phyloP scores from a whole-genome alignment of 306 rosid genomes.

The Styphnolobium japonicum region DNA sequence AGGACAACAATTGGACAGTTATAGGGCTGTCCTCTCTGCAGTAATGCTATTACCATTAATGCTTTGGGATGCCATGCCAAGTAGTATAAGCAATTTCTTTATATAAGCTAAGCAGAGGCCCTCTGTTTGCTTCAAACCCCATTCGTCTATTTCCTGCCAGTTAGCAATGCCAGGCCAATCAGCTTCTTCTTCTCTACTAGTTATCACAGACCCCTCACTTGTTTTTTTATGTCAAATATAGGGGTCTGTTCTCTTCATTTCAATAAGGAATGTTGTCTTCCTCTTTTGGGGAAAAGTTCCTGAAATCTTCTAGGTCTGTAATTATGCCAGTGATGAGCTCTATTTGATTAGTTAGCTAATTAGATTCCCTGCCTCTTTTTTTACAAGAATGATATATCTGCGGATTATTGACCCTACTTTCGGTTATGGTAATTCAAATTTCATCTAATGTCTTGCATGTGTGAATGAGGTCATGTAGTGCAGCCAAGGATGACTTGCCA shows the following conservation, averaged over 20 bases:
- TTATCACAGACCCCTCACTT: conserved; percentile 22
- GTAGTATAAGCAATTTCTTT: conserved; percentile 6
- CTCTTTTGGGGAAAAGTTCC: conserved; percentile 46
- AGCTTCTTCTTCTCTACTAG: conserved; percentile 44
- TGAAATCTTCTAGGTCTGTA: not conserved
- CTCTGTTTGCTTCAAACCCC: conserved; percentile 29
- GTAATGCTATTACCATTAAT: conserved; percentile 35
- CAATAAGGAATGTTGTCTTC: conserved; percentile 37
- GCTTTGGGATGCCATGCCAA: conserved; percentile 10
- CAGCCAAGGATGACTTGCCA: conserved; percentile 99
- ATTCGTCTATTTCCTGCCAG: conserved; percentile 56
- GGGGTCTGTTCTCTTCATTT: conserved; percentile 26
- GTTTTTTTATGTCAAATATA: conserved; percentile 18
- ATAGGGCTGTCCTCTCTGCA: conserved; percentile 29
- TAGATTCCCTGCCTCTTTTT: conserved; percentile 21
- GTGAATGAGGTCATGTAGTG: conserved; percentile 71
- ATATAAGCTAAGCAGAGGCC: conserved; percentile 4
- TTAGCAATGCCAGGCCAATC: conserved; percentile 43
- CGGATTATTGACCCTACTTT: not conserved
- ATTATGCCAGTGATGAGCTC: conserved; percentile 7
- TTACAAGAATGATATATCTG: not conserved
- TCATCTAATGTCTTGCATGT: conserved; percentile 87
- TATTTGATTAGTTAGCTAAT: conserved; percentile 45
- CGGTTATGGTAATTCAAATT: not conserved
- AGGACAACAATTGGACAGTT: conserved; percentile 25